phyloP scores from a whole-genome alignment of 2,329 filamentous ascomycete species.

The Teratosphaeria zuluensis region DNA sequence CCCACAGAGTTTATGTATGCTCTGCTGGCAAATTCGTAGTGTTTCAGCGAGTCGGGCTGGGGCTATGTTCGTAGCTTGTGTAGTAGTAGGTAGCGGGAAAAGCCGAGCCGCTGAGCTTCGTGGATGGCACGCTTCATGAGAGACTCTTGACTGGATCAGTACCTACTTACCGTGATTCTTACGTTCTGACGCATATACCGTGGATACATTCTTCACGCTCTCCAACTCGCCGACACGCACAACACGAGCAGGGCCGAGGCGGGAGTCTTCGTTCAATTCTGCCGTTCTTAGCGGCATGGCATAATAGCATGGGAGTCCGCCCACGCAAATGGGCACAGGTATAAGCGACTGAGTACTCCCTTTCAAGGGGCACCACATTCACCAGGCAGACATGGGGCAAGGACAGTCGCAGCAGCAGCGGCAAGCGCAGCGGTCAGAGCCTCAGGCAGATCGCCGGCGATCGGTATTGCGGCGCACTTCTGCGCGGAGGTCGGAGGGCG shows the following conservation, averaged over 20 bases:
- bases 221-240: not conserved
- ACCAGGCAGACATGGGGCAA: conserved; percentile 21
- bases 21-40: not conserved
- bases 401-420: conserved; percentile 18
- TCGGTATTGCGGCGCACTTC: conserved; percentile 5
- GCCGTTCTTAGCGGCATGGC: not conserved
- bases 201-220: not conserved
- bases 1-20: not conserved
- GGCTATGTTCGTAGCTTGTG: too few species aligned
- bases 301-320: not conserved
- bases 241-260: not conserved
- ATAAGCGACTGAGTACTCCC: not conserved
- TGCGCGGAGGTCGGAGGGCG: conserved; percentile 2
- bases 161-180: too few species aligned
- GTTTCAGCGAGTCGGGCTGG: too few species aligned
- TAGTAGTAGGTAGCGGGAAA: too few species aligned
- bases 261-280: not conserved
- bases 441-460: conserved; percentile 3
- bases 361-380: not conserved
- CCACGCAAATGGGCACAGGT: not conserved
- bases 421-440: not conserved
- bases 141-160: too few species aligned
- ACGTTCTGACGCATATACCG: not conserved
- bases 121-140: too few species aligned
- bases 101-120: too few species aligned